Evolutionary conservation across 441 rosid genomes (phyloP), one percentile per base, ranked within the genome.

Genomic region (Dalechampia spathulata): DNA sequence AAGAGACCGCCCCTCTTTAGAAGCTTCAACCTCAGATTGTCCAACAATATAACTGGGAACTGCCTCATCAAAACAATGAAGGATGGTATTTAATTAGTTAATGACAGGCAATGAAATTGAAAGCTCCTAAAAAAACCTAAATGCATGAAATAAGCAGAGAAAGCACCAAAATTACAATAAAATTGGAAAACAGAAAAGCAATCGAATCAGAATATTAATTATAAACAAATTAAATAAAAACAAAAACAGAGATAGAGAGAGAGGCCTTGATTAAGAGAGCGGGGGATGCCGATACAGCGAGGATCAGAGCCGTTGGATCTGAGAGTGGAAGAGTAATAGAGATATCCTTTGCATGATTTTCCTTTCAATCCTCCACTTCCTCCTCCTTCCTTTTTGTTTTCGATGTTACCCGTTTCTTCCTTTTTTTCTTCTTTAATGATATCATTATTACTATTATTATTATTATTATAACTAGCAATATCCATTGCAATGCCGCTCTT

Each of bases 241-340:
- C 9, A 26, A 17, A 36, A 4, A 47, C 5, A n/a, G 49, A 50
- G 15, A 49, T 48, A 25, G 6, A 20, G 50, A 2, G 43, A 45
- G n/a, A 49, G 4, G 82, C 91, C 83, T 62, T 68, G 80, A 13
- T 60, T 76, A 28, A 80, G 83, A 51, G 81, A 47, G 40, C 81
- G 80, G 53, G 84, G 83, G 68, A 89, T 50, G 52, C 96, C 96
- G 60, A 86, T 42, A 73, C 90, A 86, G 45, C 87, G 85, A 74
- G 96, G 96, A 43, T 68, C 72, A 15, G 58, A 70, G 62, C 73
- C 59, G 37, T 75, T 75, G 57, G 92, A 75, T 76, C 80, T 77
- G 75, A 82, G 91, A 52, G 44, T 20, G 48, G 95, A 77, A 28
- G 83, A 71, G 68, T 83, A 83, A 63, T 74, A 82, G 19, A 78